phyloP scores from a whole-genome alignment of 1,284 basidiomycete genomes.

The Ustilago tritici region DNA sequence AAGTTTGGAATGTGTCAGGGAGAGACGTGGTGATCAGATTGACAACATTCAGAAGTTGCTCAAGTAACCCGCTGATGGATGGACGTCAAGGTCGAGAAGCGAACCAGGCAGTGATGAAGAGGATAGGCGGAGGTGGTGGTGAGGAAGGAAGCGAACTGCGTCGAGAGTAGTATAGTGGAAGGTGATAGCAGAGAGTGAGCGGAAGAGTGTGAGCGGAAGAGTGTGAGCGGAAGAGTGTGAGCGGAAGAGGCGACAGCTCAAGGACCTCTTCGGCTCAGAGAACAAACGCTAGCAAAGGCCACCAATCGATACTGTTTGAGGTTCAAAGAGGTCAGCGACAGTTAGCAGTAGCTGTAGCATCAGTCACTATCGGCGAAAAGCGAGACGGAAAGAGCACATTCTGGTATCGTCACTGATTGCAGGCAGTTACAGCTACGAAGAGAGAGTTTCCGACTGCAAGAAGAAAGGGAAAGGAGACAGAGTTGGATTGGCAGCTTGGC shows the following conservation, averaged over 20 bases:
- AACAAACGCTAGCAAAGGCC: too few relatives aligned
- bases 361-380: background rate
- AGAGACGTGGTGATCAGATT: background rate
- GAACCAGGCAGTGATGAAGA: background rate
- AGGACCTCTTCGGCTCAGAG: background rate
- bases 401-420: background rate
- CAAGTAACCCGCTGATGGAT: background rate
- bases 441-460: background rate
- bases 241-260: background rate
- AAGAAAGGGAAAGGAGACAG: background rate
- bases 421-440: background rate
- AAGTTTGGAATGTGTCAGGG: background rate
- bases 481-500: background rate
- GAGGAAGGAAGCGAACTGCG: background rate
- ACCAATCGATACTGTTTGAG: background rate
- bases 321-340: background rate
- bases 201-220: too few relatives aligned
- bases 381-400: background rate
- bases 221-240: too few relatives aligned
- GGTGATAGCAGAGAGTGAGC: background rate
- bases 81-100: background rate
- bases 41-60: conserved; percentile 4
- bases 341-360: background rate
- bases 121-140: background rate
- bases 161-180: background rate